Conservation (phyloP, 148 eudicot genomes). For the Fagopyrum tataricum region DNA sequence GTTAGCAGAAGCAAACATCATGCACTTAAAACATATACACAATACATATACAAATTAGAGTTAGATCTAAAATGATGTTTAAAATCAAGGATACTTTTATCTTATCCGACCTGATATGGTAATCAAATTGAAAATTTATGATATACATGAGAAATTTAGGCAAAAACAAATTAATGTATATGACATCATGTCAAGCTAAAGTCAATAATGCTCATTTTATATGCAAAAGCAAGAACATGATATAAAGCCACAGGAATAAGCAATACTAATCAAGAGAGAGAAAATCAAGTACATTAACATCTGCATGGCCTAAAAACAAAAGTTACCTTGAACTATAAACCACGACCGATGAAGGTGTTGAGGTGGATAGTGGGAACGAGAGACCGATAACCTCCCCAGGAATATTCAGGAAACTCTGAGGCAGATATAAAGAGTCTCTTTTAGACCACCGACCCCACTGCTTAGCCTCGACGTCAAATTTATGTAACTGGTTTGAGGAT, state of each 20-base stretch:
- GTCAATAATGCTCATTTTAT: not conserved
- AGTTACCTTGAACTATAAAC: conserved; percentile 74
- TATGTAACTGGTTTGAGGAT: conserved; percentile 85
- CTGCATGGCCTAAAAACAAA: not conserved
- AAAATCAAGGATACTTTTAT: not conserved
- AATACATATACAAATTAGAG: not conserved
- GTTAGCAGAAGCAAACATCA: not conserved
- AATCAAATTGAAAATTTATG: too few relatives aligned
- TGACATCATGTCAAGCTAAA: not conserved
- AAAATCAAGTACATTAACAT: not conserved
- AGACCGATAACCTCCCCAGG: conserved; percentile 97
- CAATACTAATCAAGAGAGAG: not conserved
- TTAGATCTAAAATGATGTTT: not conserved
- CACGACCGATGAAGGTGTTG: conserved; percentile 50
- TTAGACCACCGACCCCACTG: conserved; percentile 81
- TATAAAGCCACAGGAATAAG: not conserved
- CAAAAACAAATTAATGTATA: not conserved
- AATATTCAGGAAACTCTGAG: conserved; percentile 66
- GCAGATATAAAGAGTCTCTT: conserved; percentile 51
- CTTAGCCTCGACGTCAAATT: conserved; percentile 86
- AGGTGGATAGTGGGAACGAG: conserved; percentile 64
- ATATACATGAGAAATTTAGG: too few relatives aligned
- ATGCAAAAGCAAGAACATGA: not conserved
- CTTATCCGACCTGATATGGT: too few relatives aligned
- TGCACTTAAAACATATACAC: not conserved